Evolutionary conservation across 192 early-diverging fungal genomes (phyloP), one percentile per base, ranked within the genome.

Genomic region (Rhizoclosmatium globosum): DNA sequence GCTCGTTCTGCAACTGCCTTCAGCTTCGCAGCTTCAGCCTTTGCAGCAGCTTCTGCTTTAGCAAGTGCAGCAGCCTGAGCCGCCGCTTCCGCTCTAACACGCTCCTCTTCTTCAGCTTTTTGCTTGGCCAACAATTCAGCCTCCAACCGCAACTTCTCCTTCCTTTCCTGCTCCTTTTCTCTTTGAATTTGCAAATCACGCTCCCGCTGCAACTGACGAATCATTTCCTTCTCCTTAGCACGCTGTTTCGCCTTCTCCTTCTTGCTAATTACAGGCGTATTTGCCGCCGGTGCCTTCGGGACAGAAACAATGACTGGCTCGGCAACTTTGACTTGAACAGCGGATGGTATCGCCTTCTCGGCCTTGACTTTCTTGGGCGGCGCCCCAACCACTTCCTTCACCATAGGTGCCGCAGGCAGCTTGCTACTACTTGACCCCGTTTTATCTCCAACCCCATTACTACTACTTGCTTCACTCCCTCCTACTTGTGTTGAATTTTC

Each of bases 161-260:
- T 62, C 42, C 72, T 56, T 45, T 62, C 58, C 21, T 31, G 23
- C 46, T 76, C 64, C 39, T 76, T 67, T n/a, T 60, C 73, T 7
- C 60, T 19, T 39, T 21, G 38, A 46, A 47, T 21, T 42, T 66
- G 62, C 17, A 64, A 50, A 59, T 76, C 74, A 19, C 64, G 41
- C 41, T 76, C 74, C 4, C 74, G 42, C 48, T 76, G 74, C 64
- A 66, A n/a, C 57, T 66, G 74, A 19, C 74, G 42, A 17, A 45
- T 46, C 39, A 76, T 19, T 38, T 76, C 74, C 48, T 67, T 64
- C 48, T 76, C 74, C 41, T 66, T 64, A 2, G 74, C 74, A 3
- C 74, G 74, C 6, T 67, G 74, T 64, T 76, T 76, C 6, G 74
- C 74, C 45, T 76, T 76, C 48, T 76, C 74, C 44, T 67, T 76